Evolutionary conservation across 2,329 filamentous ascomycete species (phyloP), one percentile per base, ranked within the genome.

Genomic region (Beauveria varroae): DNA sequence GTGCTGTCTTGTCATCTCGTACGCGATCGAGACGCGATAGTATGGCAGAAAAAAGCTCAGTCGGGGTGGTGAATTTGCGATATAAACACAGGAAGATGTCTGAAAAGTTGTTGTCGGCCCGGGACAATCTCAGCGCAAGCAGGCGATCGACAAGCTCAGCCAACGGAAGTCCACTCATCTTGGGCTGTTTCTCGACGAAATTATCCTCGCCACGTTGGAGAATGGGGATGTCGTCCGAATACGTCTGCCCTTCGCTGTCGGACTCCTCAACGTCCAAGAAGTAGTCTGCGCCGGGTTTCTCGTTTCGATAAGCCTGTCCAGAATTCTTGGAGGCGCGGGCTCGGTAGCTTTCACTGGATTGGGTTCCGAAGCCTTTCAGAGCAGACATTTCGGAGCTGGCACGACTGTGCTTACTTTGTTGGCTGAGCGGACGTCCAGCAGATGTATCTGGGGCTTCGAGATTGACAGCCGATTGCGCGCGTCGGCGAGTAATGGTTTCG

Each of bases 81-180:
- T 98, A 98, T 16, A 98, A 79, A 65, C 93, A 96, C 34, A 98
- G 80, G 69, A 98, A 98, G 20, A 96, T 87, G 50, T 92, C 86
- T 1, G 85, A 84, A 70, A 97, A 99, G 73, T 96, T 96, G 62
- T 84, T 82, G 70, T 98, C 95, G n/a, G 87, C 83, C 70, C 91
- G 92, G 30, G 90, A 92, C 77, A 93, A 87, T 41, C 90, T 90
- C 64, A 90, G 84, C 0, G 87, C 83, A 26, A 98, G 81, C 46
- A 99, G 81, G n/a, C 92, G 88, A 73, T 96, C 91, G 22, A 98
- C 91, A 5, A 95, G 78, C 60, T 92, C 88, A 63, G 89, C 86
- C 66, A 88, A 85, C 2, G 78, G 77, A 20, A 86, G 73, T 2
- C 85, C 85, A 1, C 75, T 70, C 54, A 76, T 72, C 69, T 81